Base-by-base conservation (phyloP, 2,329 filamentous ascomycete species). In the Fusarium sp. region DNA sequence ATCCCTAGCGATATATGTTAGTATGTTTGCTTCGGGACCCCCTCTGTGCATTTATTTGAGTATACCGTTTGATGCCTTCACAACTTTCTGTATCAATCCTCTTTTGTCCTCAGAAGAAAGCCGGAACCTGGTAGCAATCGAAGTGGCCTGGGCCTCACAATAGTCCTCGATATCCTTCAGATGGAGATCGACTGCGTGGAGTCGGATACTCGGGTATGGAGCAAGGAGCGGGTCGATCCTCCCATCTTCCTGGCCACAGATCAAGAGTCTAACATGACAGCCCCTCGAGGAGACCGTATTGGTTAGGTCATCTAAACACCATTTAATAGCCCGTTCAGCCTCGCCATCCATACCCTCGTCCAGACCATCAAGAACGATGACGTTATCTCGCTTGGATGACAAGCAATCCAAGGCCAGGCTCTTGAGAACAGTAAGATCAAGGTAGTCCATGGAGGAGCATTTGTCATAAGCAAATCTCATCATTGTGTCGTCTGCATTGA, bases 311-410 rank as follows among this genome's bases (percentile, higher is more conserved):
- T 53, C 0, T 0, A 63, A 5, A 5, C 40, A 52, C 60, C 60
- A 63, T 0, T 0, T 8, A 0, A 63, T 5, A 0, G 27, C 16
- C 0, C 4, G 0, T 0, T 61, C 22, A 0, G 3, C 0, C 9
- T 63, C 38, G 0, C 3, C 22, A 1, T 2, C 20, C 0, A 10
- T 1, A 0, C 18, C 42, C 1, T 63, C 57, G 1, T 63, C 47
- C 3, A 63, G 8, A 0, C 60, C 60, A 0, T 63, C 60, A 7
- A 63, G 27, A 0, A 63, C 2, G 0, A 63, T 11, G 0, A 6
- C n/a, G 0, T 30, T 25, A 0, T 0, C 18, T 0, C 5, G 6
- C 4, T 20, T n/a, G 6, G 42, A n/a, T 0, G 11, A 42, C 2
- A 61, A 2, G 4, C 8, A 54, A 0, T 63, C 57, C 0, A 4